Evolutionary conservation across 345 rosid genomes (phyloP).

Genomic region (Citropsis articulata): DNA sequence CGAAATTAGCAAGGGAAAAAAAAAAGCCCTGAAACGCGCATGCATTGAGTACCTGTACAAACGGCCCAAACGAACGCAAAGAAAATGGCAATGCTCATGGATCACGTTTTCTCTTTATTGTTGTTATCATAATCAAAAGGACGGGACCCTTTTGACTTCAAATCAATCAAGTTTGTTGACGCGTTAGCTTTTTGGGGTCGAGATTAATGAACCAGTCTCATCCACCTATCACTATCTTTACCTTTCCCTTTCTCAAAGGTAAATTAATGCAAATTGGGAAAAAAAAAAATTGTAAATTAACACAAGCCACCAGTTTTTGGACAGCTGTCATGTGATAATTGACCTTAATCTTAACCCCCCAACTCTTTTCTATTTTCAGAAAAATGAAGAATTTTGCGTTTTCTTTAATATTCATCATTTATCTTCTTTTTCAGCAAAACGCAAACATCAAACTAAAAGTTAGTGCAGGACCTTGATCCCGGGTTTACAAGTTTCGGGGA

Average conservation of each 20-base stretch:
- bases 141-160: not conserved
- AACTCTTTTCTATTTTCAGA: not conserved
- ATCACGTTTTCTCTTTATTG: not conserved
- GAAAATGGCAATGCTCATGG: not conserved
- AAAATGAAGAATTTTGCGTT: too few relatives aligned
- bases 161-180: not conserved
- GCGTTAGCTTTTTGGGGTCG: slow-evolving; percentile 4
- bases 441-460: too few relatives aligned
- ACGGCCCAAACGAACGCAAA: slow-evolving; percentile 7
- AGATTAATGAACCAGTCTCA: not conserved
- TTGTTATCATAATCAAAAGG: not conserved
- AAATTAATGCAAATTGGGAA: not conserved
- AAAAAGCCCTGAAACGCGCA: not conserved
- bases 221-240: not conserved
- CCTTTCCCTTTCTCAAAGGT: too few relatives aligned
- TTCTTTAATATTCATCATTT: not conserved
- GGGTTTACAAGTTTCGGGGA: too few relatives aligned
- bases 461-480: too few relatives aligned
- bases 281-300: too few relatives aligned
- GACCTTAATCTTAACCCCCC: not conserved
- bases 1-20: not conserved
- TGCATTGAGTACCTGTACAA: not conserved
- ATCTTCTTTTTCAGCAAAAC: too few relatives aligned
- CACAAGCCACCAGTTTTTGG: not conserved
- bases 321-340: not conserved